These are phyloP conservation scores for Leccinum griseonigrum DNA, from an alignment of 1,284 basidiomycete species.

Conservation along the genomic window DNA sequence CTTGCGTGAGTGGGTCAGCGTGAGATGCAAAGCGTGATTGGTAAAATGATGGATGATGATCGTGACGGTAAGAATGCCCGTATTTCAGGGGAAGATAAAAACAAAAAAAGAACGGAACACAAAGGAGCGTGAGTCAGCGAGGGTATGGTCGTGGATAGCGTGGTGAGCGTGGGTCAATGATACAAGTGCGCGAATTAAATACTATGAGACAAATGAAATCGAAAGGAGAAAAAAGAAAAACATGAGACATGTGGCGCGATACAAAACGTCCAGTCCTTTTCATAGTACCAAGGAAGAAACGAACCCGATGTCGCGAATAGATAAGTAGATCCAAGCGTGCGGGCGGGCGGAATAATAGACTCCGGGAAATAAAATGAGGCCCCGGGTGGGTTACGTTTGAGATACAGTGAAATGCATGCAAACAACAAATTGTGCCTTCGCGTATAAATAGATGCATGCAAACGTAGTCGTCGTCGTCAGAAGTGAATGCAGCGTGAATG, in stretches of 20 bases:
- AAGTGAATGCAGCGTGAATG: conserved; percentile 15
- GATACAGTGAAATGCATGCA: conserved; percentile 23
- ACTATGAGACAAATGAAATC: conserved; percentile 22
- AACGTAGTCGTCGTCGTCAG: conserved; percentile 21
- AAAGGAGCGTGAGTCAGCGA: conserved; percentile 14
- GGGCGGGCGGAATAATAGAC: conserved; percentile 4
- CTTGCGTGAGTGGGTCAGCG: not conserved
- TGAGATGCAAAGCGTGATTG: not conserved
- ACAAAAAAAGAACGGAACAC: not conserved
- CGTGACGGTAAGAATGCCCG: not conserved
- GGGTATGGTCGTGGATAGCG: conserved; percentile 1
- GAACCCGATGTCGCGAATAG: conserved; percentile 2
- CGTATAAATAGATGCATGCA: conserved; percentile 29
- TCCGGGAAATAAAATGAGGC: not conserved
- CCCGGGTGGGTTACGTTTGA: conserved; percentile 2
- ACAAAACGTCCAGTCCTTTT: conserved; percentile 19
- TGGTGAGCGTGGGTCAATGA: conserved; percentile 15
- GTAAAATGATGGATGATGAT: not conserved
- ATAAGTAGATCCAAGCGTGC: conserved; percentile 5
- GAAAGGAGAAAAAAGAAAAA: not conserved
- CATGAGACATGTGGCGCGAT: not conserved
- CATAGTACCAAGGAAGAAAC: conserved; percentile 1
- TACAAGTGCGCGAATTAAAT: conserved; percentile 31
- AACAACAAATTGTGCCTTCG: conserved; percentile 21
- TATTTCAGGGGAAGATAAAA: not conserved